Conservation (phyloP, 768 basidiomycete species). For the Fomitopsis serialis region DNA sequence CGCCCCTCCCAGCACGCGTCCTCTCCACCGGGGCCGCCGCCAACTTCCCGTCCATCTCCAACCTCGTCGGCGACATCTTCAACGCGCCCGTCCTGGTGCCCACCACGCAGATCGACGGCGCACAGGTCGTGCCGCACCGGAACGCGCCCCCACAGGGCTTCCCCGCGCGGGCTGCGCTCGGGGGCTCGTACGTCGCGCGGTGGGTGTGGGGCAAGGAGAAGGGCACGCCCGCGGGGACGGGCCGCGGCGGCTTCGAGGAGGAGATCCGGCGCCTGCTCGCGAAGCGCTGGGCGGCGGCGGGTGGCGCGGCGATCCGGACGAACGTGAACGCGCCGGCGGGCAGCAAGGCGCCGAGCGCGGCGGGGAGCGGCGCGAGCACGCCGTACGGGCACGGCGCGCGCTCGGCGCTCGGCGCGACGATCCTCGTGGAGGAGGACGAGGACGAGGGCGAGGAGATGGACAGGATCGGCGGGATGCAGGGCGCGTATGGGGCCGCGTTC, state of each 20-base stretch:
- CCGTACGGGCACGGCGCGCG: conserved; percentile 50
- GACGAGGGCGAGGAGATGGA: conserved; percentile 64
- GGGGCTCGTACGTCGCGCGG: conserved; percentile 73
- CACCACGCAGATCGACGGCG: conserved; percentile 69
- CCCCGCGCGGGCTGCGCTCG: conserved; percentile 65
- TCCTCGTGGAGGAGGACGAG: conserved; percentile 72
- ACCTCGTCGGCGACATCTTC: conserved; percentile 77
- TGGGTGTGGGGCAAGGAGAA: conserved; percentile 82
- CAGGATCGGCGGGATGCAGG: conserved; percentile 23
- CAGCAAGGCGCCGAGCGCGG: conserved; percentile 38
- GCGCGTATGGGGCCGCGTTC: conserved; percentile 29
- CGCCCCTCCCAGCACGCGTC: conserved; percentile 58
- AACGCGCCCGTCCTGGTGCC: conserved; percentile 78
- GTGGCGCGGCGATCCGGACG: conserved; percentile 54
- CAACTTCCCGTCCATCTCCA: conserved; percentile 79
- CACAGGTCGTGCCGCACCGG: conserved; percentile 64
- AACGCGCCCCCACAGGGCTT: conserved; percentile 69
- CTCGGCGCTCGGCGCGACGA: conserved; percentile 45
- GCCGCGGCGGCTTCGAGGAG: conserved; percentile 69
- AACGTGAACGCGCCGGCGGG: conserved; percentile 41
- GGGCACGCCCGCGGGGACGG: conserved; percentile 28
- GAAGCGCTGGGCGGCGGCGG: conserved; percentile 69
- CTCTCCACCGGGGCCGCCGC: conserved; percentile 76
- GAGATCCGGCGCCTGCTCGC: conserved; percentile 67
- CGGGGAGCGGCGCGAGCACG: conserved; percentile 64